Percentiles rank a stretch among this genome's conserved stretches.
These are phyloP conservation scores for Parietaria judaica DNA, from an alignment of 306 rosid genomes.

Conservation along the genomic window DNA sequence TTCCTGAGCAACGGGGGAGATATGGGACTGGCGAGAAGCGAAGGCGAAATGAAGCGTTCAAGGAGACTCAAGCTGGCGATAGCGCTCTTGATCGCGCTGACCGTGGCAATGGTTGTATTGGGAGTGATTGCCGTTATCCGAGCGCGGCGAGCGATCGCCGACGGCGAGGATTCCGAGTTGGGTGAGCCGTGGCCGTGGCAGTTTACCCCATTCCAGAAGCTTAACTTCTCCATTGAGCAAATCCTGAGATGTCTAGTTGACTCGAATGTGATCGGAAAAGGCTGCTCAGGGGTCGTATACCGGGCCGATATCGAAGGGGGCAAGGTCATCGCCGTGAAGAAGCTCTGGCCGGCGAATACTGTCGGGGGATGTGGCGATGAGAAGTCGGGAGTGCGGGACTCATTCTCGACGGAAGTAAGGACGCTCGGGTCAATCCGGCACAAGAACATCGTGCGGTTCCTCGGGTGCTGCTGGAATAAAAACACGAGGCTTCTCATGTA, in stretches of 20 bases:
- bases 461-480: conserved; percentile 77
- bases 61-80: conserved; percentile 62
- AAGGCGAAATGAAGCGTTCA: conserved; percentile 32
- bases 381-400: conserved; percentile 65
- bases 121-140: conserved; percentile 72
- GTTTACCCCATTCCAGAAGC: conserved; percentile 86
- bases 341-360: conserved; percentile 66
- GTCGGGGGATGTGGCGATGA: conserved; percentile 44
- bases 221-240: conserved; percentile 71
- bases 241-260: conserved; percentile 63
- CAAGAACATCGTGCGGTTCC: conserved; percentile 83
- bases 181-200: conserved; percentile 92
- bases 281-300: conserved; percentile 87
- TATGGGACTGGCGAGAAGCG: conserved; percentile 28
- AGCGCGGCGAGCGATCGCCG: conserved; percentile 45
- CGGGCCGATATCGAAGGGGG: conserved; percentile 70
- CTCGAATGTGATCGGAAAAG: conserved; percentile 75
- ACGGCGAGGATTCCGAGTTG: conserved; percentile 63
- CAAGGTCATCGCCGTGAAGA: conserved; percentile 85
- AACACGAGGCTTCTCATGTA: conserved; percentile 74
- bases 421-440: conserved; percentile 84
- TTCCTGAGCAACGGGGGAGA: conserved; percentile 36
- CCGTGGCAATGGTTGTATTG: conserved; percentile 59
- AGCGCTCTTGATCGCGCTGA: conserved; percentile 55
- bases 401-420: conserved; percentile 76